Evolutionary conservation across 23 red algal species (phyloP).

Genomic region (Gracilaria domingensis): DNA sequence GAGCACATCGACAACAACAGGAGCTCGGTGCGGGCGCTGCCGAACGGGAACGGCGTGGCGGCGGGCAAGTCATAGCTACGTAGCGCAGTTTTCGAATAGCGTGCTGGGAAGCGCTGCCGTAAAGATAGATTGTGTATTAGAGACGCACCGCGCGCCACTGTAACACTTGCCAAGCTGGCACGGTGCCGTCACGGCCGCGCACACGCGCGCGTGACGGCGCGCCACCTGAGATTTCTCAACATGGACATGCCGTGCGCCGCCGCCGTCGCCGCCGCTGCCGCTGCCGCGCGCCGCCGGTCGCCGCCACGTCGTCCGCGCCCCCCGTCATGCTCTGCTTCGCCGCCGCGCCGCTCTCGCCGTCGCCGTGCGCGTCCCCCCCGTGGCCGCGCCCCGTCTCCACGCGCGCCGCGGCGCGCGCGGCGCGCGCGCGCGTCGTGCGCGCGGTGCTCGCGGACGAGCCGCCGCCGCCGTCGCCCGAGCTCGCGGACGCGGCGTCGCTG

Average conservation of each 20-base stretch:
- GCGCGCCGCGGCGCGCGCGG: not conserved
- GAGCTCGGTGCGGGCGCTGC: slow-evolving; percentile 52
- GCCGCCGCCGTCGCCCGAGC: not conserved
- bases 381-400: not conserved
- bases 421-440: not conserved
- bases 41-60: slow-evolving; percentile 13
- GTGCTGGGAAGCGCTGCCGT: too few relatives aligned
- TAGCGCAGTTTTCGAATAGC: not conserved
- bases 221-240: too few relatives aligned
- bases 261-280: too few relatives aligned
- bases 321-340: not conserved
- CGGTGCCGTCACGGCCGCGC: too few relatives aligned
- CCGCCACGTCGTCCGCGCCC: too few relatives aligned
- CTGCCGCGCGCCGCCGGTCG: too few relatives aligned
- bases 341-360: not conserved
- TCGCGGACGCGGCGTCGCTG: not conserved
- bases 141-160: too few relatives aligned
- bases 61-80: not conserved
- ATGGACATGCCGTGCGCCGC: too few relatives aligned
- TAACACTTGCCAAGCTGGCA: too few relatives aligned
- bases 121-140: too few relatives aligned
- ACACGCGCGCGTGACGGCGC: too few relatives aligned
- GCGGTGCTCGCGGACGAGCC: slow-evolving; percentile 3
- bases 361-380: not conserved
- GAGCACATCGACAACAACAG: slow-evolving; percentile 71